Conservation (phyloP, 345 rosid species). For the Sisymbrium irio region DNA sequence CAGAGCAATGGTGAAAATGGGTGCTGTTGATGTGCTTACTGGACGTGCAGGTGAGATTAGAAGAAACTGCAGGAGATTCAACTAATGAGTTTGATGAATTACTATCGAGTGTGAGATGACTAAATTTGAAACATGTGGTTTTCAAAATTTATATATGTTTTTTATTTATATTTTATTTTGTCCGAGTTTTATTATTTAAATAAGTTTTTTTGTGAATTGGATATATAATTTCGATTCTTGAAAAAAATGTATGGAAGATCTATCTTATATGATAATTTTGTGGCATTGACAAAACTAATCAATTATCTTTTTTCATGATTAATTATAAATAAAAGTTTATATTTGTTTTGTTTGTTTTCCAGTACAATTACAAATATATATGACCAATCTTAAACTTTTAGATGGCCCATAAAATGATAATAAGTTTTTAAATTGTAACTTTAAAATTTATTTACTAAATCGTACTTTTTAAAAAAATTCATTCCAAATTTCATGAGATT, state of each 20-base stretch:
- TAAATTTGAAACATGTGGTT: neutral
- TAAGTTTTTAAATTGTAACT: no score
- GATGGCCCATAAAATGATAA: no score
- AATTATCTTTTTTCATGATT: neutral
- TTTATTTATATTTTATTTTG: neutral
- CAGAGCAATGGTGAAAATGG: conserved; percentile 75
- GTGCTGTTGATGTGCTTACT: conserved; percentile 51
- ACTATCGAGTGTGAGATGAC: neutral
- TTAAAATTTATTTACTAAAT: no score
- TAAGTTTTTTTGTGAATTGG: conserved; percentile 26
- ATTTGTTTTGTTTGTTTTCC: neutral
- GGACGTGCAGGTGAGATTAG: conserved; percentile 68
- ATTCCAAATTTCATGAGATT: no score
- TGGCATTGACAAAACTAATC: conserved; percentile 9
- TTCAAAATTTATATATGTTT: neutral
- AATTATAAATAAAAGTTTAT: neutral
- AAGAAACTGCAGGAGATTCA: conserved; percentile 54
- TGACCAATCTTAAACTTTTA: no score
- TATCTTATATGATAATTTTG: neutral
- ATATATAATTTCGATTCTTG: conserved; percentile 1
- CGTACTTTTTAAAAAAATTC: no score
- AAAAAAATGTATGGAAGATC: conserved; percentile 2
- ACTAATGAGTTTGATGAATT: conserved; percentile 10
- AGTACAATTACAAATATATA: neutral
- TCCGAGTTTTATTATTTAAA: conserved; percentile 7